These are phyloP conservation scores for Dovyalis caffra DNA, from an alignment of 345 rosid species.

Conservation along the genomic window DNA sequence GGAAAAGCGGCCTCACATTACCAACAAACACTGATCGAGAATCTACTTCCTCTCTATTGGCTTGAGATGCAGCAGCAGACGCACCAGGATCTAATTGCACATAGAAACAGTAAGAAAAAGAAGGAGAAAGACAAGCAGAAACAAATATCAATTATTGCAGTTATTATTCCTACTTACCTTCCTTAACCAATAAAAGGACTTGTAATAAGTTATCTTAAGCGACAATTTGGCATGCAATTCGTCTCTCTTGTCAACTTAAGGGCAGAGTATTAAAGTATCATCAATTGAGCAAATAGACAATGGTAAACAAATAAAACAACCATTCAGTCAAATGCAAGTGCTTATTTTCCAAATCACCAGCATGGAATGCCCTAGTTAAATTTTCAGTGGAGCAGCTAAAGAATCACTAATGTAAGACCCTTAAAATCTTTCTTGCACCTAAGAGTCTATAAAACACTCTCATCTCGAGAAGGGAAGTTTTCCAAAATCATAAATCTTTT, in stretches of 20 bases:
- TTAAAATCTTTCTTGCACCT: neutral
- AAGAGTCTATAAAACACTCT: neutral
- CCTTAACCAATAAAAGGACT: neutral
- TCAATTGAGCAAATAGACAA: too few species aligned
- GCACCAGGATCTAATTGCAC: slow-evolving; percentile 49
- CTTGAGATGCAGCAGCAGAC: slow-evolving; percentile 50
- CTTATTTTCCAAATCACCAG: neutral
- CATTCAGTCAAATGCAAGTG: neutral
- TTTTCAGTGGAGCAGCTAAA: neutral
- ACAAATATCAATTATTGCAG: neutral
- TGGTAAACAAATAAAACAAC: neutral
- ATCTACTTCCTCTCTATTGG: slow-evolving; percentile 68
- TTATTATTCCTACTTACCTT: neutral
- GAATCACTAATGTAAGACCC: neutral
- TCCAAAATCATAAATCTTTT: neutral
- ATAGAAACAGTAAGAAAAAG: slow-evolving; percentile 20
- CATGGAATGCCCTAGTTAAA: neutral
- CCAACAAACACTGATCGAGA: slow-evolving; percentile 74
- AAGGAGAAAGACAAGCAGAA: neutral
- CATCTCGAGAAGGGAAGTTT: neutral
- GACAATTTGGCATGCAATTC: neutral
- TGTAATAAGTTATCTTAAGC: neutral
- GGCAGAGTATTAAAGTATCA: too few species aligned
- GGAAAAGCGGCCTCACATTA: slow-evolving; percentile 56
- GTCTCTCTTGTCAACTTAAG: neutral